Conservation (phyloP, 129 eudicot species). For the Tagetes patula region DNA sequence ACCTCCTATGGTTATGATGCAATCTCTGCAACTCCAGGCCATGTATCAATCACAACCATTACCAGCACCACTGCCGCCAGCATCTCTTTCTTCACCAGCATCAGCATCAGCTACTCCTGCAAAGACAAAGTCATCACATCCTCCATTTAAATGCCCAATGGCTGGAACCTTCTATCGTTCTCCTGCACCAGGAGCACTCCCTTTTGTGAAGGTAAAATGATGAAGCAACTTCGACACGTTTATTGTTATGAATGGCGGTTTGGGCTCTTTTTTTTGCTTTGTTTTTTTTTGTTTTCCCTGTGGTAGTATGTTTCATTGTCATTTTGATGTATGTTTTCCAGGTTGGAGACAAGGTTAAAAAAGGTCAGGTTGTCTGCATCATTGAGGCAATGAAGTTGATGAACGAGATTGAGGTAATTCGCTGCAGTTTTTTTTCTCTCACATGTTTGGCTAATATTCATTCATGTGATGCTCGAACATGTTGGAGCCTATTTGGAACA, state of each 20-base stretch:
- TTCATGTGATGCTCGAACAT: no score
- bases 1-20: constrained; percentile 54
- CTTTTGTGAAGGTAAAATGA: constrained; percentile 64
- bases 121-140: constrained; percentile 31
- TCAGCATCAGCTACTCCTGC: constrained; percentile 55
- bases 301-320: no score
- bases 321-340: constrained; percentile 17
- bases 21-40: constrained; percentile 44
- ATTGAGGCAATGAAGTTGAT: constrained; percentile 90
- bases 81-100: constrained; percentile 41
- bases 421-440: no score
- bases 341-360: constrained; percentile 80
- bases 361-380: constrained; percentile 76
- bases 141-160: constrained; percentile 51
- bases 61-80: constrained; percentile 40
- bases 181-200: constrained; percentile 76
- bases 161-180: constrained; percentile 82
- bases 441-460: no score
- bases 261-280: no score
- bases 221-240: background rate
- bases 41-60: constrained; percentile 37
- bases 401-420: no score
- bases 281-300: background rate
- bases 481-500: no score
- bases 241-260: background rate